Evolutionary conservation across 768 basidiomycete genomes (phyloP), one percentile per base, ranked within the genome.

Genomic region (Pisolithus sp.): DNA sequence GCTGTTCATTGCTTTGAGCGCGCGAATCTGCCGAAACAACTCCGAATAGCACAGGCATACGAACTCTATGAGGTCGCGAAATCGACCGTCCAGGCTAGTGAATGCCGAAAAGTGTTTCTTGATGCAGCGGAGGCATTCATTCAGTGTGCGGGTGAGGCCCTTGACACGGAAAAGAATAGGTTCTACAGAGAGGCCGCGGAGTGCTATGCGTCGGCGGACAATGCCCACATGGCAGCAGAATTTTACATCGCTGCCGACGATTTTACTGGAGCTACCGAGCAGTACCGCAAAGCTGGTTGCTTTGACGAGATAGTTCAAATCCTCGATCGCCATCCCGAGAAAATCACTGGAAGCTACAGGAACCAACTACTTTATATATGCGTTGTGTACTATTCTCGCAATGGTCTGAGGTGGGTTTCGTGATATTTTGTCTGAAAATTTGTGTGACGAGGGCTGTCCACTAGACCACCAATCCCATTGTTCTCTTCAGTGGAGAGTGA

Each of bases 241-340:
- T 68, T 62, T 4, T 82, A 76, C 57, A 48, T 69, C 6, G 50
- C 64, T 0, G 78, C 75, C 1, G 59, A 67, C 21, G 71, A 78
- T 41, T 82, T 71, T 51, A 67, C 68, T 3, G 54, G 62, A 4
- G 74, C 78, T 2, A 76, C 77, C 2, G 65, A 68, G 51, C 64
- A 70, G 18, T 85, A 74, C 50, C 70, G 77, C 13, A 73, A 78
- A 48, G 66, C 67, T 1, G 76, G 73, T 2, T 61, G 60, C 34
- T 82, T 84, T 45, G 79, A 80, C 43, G 73, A 82, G 39, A 81
- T 82, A 0, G 67, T 81, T 0, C 59, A 67, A 3, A 65, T 83
- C 1, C 18, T 47, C 6, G n/a, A 47, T 13, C n/a, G 18, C 31
- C 30, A 36, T 17, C 30, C 20, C 10, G 10, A 4, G 31, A 23